Evolutionary conservation across 352 stramenopile species (phyloP).

Genomic region (Globisporangium carolinianum): DNA sequence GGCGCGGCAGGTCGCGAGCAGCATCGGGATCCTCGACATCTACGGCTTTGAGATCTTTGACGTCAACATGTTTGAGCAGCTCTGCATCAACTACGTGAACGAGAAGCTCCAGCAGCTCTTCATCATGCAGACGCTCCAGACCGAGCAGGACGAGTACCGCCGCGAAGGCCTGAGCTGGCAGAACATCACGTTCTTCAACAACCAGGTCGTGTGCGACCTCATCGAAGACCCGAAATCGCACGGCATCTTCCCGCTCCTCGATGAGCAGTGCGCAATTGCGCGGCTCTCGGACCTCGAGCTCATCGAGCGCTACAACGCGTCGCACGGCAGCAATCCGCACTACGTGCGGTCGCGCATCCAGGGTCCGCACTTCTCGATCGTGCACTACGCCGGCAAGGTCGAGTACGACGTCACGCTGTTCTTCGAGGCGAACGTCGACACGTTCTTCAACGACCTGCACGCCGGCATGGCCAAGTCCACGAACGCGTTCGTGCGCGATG

Average conservation of each 20-base stretch:
- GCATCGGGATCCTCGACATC: slow-evolving; percentile 87
- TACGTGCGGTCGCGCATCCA: slow-evolving; percentile 68
- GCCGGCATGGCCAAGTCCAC: slow-evolving; percentile 63
- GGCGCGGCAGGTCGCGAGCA: slow-evolving; percentile 55
- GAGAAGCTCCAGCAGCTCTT: slow-evolving; percentile 86
- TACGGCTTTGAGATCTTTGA: slow-evolving; percentile 90
- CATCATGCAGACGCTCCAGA: slow-evolving; percentile 76
- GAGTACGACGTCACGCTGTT: slow-evolving; percentile 84
- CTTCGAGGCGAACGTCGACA: slow-evolving; percentile 82
- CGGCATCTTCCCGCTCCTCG: slow-evolving; percentile 74
- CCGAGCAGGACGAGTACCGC: slow-evolving; percentile 73
- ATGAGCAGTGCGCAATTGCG: slow-evolving; percentile 75
- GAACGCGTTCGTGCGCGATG: slow-evolving; percentile 61
- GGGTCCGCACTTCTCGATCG: slow-evolving; percentile 68
- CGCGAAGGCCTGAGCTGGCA: slow-evolving; percentile 71
- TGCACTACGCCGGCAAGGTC: slow-evolving; percentile 83
- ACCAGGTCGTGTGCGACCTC: slow-evolving; percentile 84
- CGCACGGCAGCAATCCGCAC: slow-evolving; percentile 64
- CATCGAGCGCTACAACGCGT: slow-evolving; percentile 71
- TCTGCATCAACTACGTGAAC: slow-evolving; percentile 90
- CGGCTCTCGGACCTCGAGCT: slow-evolving; percentile 63
- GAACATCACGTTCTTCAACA: slow-evolving; percentile 81
- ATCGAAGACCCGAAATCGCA: slow-evolving; percentile 82
- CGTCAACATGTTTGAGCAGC: slow-evolving; percentile 87
- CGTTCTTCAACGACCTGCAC: slow-evolving; percentile 81